phyloP scores from a whole-genome alignment of 2,329 filamentous ascomycete genomes.

The Chrysoporthe cubensis region DNA sequence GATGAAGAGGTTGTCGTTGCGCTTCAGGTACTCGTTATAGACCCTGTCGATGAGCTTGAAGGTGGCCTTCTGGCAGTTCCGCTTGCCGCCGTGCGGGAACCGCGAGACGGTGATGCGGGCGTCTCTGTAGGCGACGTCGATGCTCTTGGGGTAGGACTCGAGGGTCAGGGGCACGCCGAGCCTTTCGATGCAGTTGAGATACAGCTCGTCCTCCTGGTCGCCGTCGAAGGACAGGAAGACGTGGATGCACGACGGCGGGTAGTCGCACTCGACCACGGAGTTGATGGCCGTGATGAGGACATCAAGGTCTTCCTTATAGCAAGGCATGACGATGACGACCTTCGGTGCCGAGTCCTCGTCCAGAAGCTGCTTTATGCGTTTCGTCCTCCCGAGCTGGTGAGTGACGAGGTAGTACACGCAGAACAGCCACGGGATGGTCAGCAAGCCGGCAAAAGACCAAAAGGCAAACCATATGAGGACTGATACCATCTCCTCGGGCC shows the following conservation, averaged over 20 bases:
- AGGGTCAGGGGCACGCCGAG: conserved; percentile 80
- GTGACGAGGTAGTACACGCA: conserved; percentile 92
- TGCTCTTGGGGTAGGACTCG: conserved; percentile 82
- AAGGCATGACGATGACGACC: conserved; percentile 95
- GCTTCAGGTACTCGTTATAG: conserved; percentile 82
- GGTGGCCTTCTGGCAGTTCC: conserved; percentile 90
- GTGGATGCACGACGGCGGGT: conserved; percentile 88
- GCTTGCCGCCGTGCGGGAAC: conserved; percentile 91
- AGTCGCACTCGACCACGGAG: conserved; percentile 92
- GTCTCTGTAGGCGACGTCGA: conserved; percentile 83
- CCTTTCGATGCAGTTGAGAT: conserved; percentile 81
- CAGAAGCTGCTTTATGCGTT: conserved; percentile 80
- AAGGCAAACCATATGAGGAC: conserved; percentile 94
- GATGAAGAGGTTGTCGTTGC: conserved; percentile 91
- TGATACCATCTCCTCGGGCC: conserved; percentile 69
- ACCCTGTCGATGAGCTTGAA: conserved; percentile 94
- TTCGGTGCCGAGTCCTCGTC: conserved; percentile 89
- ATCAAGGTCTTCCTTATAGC: conserved; percentile 88
- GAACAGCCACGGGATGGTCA: conserved; percentile 89
- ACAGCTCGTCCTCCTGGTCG: conserved; percentile 84
- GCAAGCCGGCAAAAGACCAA: conserved; percentile 83
- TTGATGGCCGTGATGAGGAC: conserved; percentile 84
- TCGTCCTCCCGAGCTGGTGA: conserved; percentile 79
- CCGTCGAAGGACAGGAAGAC: conserved; percentile 96
- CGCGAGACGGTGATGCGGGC: conserved; percentile 88